These are phyloP conservation scores for Pseudonectria foliicola DNA, from an alignment of 2,329 filamentous ascomycete species.

Conservation along the genomic window DNA sequence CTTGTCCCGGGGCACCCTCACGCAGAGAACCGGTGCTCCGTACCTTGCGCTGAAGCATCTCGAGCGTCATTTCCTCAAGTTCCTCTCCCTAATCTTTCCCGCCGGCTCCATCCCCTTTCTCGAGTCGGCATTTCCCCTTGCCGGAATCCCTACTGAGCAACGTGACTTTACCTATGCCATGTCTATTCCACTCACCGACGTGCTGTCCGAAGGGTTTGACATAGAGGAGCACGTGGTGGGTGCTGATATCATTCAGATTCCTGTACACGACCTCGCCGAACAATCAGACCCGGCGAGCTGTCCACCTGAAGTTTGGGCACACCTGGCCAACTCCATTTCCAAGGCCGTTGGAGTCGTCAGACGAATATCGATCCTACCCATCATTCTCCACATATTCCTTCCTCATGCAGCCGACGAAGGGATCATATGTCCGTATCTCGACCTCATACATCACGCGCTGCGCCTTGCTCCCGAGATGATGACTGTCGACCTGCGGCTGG, in stretches of 20 bases:
- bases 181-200: conserved; percentile 50
- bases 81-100: conserved; percentile 55
- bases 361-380: conserved; percentile 53
- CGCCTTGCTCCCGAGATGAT: conserved; percentile 57
- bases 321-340: conserved; percentile 45
- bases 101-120: conserved; percentile 48
- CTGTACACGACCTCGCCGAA: conserved; percentile 29
- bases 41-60: conserved; percentile 62
- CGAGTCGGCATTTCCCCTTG: conserved; percentile 59
- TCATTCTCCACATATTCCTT: conserved; percentile 45
- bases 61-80: conserved; percentile 63
- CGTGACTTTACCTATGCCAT: conserved; percentile 62
- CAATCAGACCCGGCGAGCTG: conserved; percentile 10
- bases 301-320: conserved; percentile 13
- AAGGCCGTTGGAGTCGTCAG: conserved; percentile 53
- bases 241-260: conserved; percentile 59
- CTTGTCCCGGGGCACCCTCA: conserved; percentile 16
- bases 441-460: conserved; percentile 52
- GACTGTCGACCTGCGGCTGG: conserved; percentile 53
- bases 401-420: conserved; percentile 18
- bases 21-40: conserved; percentile 39
- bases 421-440: conserved; percentile 37
- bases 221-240: conserved; percentile 60
- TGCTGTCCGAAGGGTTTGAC: conserved; percentile 48
- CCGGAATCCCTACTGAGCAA: conserved; percentile 51